A percentile compares a stretch with the other conserved stretches of the same genome.
Conservation (phyloP, 768 basidiomycete genomes). For the Mycena maculata region DNA sequence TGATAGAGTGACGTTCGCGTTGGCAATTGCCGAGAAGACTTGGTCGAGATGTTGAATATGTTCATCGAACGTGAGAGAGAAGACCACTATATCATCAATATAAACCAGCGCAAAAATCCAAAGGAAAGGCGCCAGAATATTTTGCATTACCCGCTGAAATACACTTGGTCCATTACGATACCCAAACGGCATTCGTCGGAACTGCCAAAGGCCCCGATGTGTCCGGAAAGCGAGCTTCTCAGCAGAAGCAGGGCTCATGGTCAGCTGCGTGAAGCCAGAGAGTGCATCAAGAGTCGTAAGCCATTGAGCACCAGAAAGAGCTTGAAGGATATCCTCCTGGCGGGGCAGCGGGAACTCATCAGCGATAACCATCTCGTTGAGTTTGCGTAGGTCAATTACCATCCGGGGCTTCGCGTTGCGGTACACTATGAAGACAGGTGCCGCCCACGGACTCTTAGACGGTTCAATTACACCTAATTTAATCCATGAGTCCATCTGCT, state of each 20-base stretch:
- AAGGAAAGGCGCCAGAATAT: conserved; percentile 45
- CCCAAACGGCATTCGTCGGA: conserved; percentile 55
- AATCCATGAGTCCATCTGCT: conserved; percentile 43
- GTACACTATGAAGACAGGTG: conserved; percentile 31
- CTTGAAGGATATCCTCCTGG: conserved; percentile 41
- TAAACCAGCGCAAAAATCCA: conserved; percentile 55
- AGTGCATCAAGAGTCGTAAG: neutral
- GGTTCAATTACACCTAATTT: conserved; percentile 51
- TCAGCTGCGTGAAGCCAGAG: neutral
- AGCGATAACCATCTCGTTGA: conserved; percentile 34
- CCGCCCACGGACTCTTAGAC: conserved; percentile 44
- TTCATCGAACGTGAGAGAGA: conserved; percentile 22
- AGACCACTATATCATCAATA: conserved; percentile 55
- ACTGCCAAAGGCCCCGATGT: conserved; percentile 54
- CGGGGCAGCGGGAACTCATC: conserved; percentile 6
- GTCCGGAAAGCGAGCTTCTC: conserved; percentile 50
- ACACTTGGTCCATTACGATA: conserved; percentile 48
- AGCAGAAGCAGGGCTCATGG: neutral
- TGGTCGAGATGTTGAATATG: conserved; percentile 38
- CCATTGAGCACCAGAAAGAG: conserved; percentile 5
- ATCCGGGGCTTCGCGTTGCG: conserved; percentile 50
- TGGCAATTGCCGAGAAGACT: conserved; percentile 42
- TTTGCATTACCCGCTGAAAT: conserved; percentile 56
- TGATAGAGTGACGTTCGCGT: conserved; percentile 46
- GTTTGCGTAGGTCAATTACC: conserved; percentile 46